Conservation (phyloP, 345 rosid genomes). For the Eucalyptus microcorys region DNA sequence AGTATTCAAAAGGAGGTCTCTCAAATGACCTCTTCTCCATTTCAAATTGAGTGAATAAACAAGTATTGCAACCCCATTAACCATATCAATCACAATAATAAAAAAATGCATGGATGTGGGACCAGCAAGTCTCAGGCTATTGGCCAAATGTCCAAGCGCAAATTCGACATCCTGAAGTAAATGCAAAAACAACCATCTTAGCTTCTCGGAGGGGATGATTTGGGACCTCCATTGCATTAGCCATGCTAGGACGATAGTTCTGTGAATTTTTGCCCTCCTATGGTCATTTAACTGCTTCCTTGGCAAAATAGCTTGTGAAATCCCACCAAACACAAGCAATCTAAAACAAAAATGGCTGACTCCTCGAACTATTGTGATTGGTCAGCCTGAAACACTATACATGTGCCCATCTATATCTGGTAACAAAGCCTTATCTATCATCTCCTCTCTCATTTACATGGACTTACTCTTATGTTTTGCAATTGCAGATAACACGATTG, state of each 20-base stretch:
- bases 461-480: too few species aligned
- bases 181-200: too few species aligned
- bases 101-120: neutral
- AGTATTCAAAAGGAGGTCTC: neutral
- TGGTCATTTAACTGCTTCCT: neutral
- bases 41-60: neutral
- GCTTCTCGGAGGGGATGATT: too few species aligned
- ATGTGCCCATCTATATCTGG: slow-evolving; percentile 72
- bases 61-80: neutral
- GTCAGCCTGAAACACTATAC: neutral
- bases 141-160: neutral
- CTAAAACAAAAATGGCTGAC: neutral
- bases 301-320: neutral
- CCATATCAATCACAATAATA: neutral
- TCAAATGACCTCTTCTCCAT: neutral
- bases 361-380: neutral
- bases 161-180: too few species aligned
- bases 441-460: slow-evolving; percentile 48
- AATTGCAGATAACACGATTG: too few species aligned
- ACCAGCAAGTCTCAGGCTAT: neutral
- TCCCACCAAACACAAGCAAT: neutral
- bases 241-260: too few species aligned
- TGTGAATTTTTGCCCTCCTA: too few species aligned
- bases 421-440: slow-evolving; percentile 77
- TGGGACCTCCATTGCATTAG: too few species aligned